Percentiles rank a stretch among this genome's conserved stretches.
phyloP scores from a whole-genome alignment of 169 alveolate genomes.

The Plasmodium blacklocki region DNA sequence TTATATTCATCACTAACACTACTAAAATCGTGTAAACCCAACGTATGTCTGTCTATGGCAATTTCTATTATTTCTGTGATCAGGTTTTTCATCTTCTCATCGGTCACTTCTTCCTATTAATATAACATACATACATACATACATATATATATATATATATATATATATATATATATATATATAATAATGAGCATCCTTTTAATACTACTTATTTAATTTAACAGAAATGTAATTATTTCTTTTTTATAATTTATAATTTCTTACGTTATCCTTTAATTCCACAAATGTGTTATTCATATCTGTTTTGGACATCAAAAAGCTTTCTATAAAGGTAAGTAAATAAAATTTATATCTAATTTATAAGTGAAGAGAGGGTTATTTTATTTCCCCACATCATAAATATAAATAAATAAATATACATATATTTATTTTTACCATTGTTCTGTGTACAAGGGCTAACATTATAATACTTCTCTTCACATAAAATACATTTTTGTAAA shows the following conservation, averaged over 20 bases:
- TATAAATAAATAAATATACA: not conserved
- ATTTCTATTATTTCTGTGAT: conserved; percentile 13
- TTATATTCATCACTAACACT: conserved; percentile 11
- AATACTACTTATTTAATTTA: no score
- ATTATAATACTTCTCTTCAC: conserved; percentile 39
- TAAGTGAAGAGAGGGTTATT: no score
- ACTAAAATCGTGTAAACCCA: not conserved
- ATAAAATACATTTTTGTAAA: conserved; percentile 29
- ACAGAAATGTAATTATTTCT: not conserved
- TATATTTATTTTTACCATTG: not conserved
- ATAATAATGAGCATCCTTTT: no score
- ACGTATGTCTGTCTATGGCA: conserved; percentile 2
- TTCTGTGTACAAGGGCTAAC: conserved; percentile 18
- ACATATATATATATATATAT: not conserved
- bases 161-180: not conserved
- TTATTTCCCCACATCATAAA: not conserved
- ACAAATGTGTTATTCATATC: conserved; percentile 23
- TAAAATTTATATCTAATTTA: no score
- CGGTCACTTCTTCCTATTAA: conserved; percentile 30
- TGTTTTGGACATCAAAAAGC: conserved; percentile 2
- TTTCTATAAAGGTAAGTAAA: conserved; percentile 9
- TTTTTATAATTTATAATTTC: not conserved
- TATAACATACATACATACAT: not conserved
- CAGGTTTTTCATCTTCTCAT: not conserved
- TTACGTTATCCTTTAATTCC: conserved; percentile 42